Base-by-base conservation (phyloP, 2,329 filamentous ascomycete genomes). In the Aspergillus eucalypticola region DNA sequence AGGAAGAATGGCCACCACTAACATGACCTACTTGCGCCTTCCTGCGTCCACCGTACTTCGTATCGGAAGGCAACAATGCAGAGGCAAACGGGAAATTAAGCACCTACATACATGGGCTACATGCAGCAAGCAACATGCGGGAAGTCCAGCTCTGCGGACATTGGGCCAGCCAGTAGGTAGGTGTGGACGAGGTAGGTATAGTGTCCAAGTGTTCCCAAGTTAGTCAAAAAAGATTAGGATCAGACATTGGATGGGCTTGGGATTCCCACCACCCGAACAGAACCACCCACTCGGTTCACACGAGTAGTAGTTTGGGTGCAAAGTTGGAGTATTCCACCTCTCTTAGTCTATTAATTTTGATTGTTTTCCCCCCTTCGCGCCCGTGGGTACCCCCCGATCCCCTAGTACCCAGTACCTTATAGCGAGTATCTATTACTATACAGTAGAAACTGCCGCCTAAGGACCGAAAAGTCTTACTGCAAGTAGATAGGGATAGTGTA, bases 221-320 rank as follows among this genome's bases (percentile, higher is more conserved):
- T 21, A n/a, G 46, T n/a, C 46, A 49, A 29, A 10, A 23, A 13
- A 50, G 25, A 32, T 50, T 50, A 17, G n/a, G 46, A 29, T 50
- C n/a, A 32, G 46, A 46, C n/a, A 44, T 44, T 55, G 25, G 25
- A 46, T 46, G 53, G 53, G 53, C 41, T 35, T 55, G 41, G 38
- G 21, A 19, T 46, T 55, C 53, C 38, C 39, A 38, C 53, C 53
- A 44, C 53, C 39, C 39, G 53, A 57, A 57, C 53, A 54, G 56
- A 61, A 61, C 53, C 59, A 49, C 60, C 51, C 60, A 52, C 50
- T 63, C 44, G 61, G 53, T 59, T 44, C 29, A 17, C 32, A 35
- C 32, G 11, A 35, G 32, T 35, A 35, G 38, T 35, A 35, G 27
- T 35, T 54, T 59, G 38, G 38, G 23, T 44, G 38, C 23, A 44